Percentiles rank a stretch among this genome's conserved stretches.
These are phyloP conservation scores for Hypoxylon sp. DNA, from an alignment of 2,329 filamentous ascomycete genomes.

Conservation along the genomic window DNA sequence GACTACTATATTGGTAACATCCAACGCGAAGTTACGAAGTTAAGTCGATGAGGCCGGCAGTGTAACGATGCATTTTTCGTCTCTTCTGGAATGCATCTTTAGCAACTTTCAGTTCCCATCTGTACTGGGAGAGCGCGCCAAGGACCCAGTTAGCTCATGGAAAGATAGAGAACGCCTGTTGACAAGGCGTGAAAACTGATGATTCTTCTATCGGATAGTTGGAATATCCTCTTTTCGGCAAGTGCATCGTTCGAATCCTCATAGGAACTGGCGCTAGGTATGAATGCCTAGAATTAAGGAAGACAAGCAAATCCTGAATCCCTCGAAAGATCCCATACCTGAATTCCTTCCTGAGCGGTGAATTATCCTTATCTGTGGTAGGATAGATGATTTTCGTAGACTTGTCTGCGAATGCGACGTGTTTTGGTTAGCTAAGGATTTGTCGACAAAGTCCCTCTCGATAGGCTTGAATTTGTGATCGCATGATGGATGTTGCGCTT, in stretches of 20 bases:
- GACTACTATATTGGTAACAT: slow-evolving; percentile 7
- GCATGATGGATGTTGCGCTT: neutral
- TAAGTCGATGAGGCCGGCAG: slow-evolving; percentile 8
- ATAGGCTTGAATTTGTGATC: neutral
- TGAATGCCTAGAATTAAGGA: slow-evolving; percentile 11
- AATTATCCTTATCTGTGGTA: neutral
- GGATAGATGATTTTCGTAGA: neutral
- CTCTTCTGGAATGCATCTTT: slow-evolving; percentile 11
- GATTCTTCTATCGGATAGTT: slow-evolving; percentile 1
- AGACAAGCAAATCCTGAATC: neutral
- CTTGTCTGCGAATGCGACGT: neutral
- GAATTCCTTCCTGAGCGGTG: neutral
- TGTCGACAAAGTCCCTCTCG: neutral
- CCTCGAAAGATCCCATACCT: neutral
- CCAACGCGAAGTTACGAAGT: slow-evolving; percentile 12
- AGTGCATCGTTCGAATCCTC: slow-evolving; percentile 2
- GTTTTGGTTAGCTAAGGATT: neutral
- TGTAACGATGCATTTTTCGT: slow-evolving; percentile 42
- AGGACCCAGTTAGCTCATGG: neutral
- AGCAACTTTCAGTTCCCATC: slow-evolving; percentile 4
- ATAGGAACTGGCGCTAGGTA: slow-evolving; percentile 2
- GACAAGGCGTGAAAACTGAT: neutral
- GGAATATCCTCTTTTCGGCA: slow-evolving; percentile 3
- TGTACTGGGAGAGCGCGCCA: slow-evolving; percentile 6
- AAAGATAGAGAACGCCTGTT: neutral